Percentiles rank a stretch among this genome's conserved stretches.
These are phyloP conservation scores for Apiospora saccharicola DNA, from an alignment of 2,329 filamentous ascomycete genomes.

Conservation along the genomic window DNA sequence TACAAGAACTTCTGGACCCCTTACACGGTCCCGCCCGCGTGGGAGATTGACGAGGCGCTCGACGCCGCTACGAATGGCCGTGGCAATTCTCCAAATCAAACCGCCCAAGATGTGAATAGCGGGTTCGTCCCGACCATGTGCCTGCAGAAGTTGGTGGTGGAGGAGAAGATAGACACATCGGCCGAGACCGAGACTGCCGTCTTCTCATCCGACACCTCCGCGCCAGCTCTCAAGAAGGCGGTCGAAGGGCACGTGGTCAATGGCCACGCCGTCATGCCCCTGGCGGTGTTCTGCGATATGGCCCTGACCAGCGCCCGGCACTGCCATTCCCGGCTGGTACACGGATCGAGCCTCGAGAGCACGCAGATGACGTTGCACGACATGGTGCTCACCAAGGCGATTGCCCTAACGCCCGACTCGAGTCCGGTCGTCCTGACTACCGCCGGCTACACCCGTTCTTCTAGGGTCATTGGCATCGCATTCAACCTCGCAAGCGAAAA, in stretches of 20 bases:
- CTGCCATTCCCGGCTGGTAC: not conserved
- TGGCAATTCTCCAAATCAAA: too few species aligned
- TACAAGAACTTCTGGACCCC: constrained; percentile 62
- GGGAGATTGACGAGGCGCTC: not conserved
- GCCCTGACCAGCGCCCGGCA: not conserved
- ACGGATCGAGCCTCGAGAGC: not conserved
- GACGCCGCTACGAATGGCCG: not conserved
- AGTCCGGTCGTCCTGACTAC: not conserved
- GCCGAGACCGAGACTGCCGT: not conserved
- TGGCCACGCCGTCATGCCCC: not conserved
- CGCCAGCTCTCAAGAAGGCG: not conserved
- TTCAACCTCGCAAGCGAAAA: not conserved
- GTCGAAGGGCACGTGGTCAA: not conserved
- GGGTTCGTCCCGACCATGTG: not conserved
- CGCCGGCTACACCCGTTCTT: not conserved
- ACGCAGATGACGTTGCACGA: not conserved
- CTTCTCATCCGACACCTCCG: not conserved
- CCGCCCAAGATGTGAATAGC: not conserved
- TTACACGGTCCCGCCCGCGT: not conserved
- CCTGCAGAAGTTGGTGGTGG: not conserved
- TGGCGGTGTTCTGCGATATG: not conserved
- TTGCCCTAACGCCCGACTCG: not conserved
- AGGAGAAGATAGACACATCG: not conserved
- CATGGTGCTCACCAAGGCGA: not conserved
- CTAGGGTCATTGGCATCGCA: too few species aligned